Evolutionary conservation across 164 flowering plant species (phyloP).

Genomic region (Magnolia changhungtana): DNA sequence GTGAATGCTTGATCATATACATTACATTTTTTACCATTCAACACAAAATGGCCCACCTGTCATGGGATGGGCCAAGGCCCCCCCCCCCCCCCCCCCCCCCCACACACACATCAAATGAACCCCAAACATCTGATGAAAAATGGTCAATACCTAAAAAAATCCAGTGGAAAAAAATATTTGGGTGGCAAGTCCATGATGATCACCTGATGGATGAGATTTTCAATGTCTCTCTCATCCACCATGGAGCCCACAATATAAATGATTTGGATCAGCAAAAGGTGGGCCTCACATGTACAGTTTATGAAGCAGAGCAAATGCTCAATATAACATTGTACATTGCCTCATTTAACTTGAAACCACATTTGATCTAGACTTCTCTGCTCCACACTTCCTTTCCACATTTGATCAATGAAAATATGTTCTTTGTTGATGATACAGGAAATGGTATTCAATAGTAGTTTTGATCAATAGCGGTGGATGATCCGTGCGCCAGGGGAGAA

Average conservation of each 20-base stretch:
- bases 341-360: background rate
- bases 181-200: background rate
- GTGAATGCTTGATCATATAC: too few species aligned
- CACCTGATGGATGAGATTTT: background rate
- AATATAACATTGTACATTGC: background rate
- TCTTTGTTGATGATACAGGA: constrained; percentile 3
- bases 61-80: too few species aligned
- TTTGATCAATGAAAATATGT: background rate
- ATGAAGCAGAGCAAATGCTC: background rate
- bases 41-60: too few species aligned
- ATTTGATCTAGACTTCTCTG: background rate
- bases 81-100: too few species aligned
- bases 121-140: background rate
- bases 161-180: background rate
- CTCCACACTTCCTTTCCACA: background rate
- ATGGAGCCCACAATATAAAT: background rate
- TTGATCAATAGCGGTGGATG: constrained; percentile 1
- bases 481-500: background rate
- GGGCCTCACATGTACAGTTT: background rate
- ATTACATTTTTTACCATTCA: too few species aligned
- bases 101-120: too few species aligned
- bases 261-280: background rate
- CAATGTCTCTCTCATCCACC: background rate
- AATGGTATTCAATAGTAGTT: constrained; percentile 10
- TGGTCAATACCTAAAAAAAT: background rate